These are phyloP conservation scores for Nepenthes mirabilis DNA, from an alignment of 148 eudicot genomes.

Conservation along the genomic window DNA sequence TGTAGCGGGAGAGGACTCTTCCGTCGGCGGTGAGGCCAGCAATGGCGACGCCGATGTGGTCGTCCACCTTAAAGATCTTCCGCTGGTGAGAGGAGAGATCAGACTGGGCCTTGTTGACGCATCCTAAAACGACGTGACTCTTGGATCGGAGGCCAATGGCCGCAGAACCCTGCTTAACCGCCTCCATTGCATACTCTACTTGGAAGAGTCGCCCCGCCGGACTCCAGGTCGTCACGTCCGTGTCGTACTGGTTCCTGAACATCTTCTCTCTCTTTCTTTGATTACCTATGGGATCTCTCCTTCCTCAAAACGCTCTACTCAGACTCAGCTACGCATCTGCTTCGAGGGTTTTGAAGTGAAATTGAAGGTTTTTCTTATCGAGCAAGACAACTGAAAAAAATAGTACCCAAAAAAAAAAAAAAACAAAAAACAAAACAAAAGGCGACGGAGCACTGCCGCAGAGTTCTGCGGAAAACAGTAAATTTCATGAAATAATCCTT, in stretches of 20 bases:
- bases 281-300: no score
- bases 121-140: conserved; percentile 62
- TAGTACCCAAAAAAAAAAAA: no score
- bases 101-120: conserved; percentile 79
- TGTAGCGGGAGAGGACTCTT: conserved; percentile 73
- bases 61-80: conserved; percentile 93
- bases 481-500: no score
- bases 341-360: no score
- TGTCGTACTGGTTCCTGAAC: conserved; percentile 97
- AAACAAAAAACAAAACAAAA: no score
- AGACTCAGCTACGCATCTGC: no score
- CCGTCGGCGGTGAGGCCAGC: conserved; percentile 97
- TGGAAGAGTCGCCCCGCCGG: conserved; percentile 90
- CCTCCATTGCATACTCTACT: conserved; percentile 99
- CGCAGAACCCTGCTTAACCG: conserved; percentile 95
- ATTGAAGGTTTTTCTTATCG: no score
- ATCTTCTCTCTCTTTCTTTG: conserved; percentile 11
- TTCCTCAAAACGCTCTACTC: no score
- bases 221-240: conserved; percentile 97
- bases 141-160: conserved; percentile 92
- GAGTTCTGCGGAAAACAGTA: no score
- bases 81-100: conserved; percentile 93
- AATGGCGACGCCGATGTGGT: conserved; percentile 90
- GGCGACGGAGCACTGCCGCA: no score
- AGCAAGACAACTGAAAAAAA: no score